These are phyloP conservation scores for Rhodotorula glutinis DNA, from an alignment of 1,284 basidiomycete species.

Conservation along the genomic window DNA sequence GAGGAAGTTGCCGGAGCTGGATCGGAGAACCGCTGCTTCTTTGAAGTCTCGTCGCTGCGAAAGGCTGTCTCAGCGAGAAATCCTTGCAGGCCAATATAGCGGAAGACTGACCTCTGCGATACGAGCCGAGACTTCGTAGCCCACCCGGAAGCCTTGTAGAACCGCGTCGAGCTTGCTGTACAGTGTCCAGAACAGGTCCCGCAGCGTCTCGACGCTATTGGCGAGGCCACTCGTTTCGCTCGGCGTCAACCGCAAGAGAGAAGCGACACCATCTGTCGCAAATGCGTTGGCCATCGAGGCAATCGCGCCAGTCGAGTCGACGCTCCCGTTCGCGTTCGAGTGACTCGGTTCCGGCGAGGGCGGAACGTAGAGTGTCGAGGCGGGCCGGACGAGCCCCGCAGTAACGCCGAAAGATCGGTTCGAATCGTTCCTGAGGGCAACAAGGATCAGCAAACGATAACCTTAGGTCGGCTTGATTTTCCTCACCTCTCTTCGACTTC, in stretches of 20 bases:
- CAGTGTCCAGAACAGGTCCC: constrained; percentile 95
- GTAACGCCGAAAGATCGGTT: constrained; percentile 15
- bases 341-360: constrained; percentile 9
- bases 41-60: constrained; percentile 77
- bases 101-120: constrained; percentile 70
- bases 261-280: constrained; percentile 24
- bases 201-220: constrained; percentile 76
- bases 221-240: constrained; percentile 66
- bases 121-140: constrained; percentile 84
- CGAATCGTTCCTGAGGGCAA: constrained; percentile 33
- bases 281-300: constrained; percentile 1
- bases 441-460: too few species aligned
- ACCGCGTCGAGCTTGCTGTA: constrained; percentile 96
- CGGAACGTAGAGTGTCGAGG: constrained; percentile 24
- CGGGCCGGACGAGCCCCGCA: constrained; percentile 5
- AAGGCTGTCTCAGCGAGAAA: background rate
- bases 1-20: constrained; percentile 56
- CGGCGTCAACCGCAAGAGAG: constrained; percentile 65
- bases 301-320: background rate
- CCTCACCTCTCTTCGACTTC: constrained; percentile 80
- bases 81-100: background rate
- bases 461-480: too few species aligned
- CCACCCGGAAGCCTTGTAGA: constrained; percentile 84
- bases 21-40: constrained; percentile 70
- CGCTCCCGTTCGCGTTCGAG: background rate